phyloP scores from a whole-genome alignment of 257 asterid species.

The Solanum clarkiae region DNA sequence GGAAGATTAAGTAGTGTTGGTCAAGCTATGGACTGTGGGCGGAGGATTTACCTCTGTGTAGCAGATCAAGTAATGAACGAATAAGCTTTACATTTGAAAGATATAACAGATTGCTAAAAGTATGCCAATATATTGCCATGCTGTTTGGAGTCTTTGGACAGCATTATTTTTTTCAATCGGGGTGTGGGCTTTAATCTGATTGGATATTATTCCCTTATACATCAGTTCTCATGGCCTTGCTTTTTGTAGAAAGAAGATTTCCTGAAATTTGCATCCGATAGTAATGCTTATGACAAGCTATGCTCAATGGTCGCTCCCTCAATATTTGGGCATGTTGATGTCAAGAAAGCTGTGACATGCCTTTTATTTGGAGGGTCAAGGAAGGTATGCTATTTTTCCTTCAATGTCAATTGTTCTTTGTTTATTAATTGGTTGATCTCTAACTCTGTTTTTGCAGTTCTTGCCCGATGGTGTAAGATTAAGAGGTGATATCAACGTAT shows the following conservation, averaged over 20 bases:
- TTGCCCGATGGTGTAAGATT: slow-evolving; percentile 96
- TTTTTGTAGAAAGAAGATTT: slow-evolving; percentile 53
- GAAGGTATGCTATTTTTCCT: slow-evolving; percentile 38
- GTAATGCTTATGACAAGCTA: slow-evolving; percentile 58
- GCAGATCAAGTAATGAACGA: not conserved
- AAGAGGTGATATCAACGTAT: slow-evolving; percentile 93
- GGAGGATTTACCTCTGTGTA: not conserved
- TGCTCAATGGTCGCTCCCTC: slow-evolving; percentile 93
- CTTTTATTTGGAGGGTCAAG: slow-evolving; percentile 98
- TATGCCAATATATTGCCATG: not conserved
- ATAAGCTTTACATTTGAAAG: not conserved
- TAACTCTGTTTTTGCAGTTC: slow-evolving; percentile 28
- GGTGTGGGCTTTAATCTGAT: not conserved
- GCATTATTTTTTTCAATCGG: not conserved
- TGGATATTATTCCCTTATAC: not conserved
- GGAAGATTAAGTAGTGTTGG: not conserved
- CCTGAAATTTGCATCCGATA: slow-evolving; percentile 80
- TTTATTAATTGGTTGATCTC: not conserved
- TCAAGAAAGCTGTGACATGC: slow-evolving; percentile 93
- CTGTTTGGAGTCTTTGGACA: not conserved
- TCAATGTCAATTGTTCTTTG: not conserved
- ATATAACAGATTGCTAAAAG: not conserved
- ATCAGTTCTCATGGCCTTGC: not conserved
- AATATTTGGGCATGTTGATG: slow-evolving; percentile 86
- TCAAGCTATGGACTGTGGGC: not conserved